Percentiles rank a stretch among this genome's conserved stretches.
Conservation (phyloP, 2,329 filamentous ascomycete genomes). For the Penicillium sp. region DNA sequence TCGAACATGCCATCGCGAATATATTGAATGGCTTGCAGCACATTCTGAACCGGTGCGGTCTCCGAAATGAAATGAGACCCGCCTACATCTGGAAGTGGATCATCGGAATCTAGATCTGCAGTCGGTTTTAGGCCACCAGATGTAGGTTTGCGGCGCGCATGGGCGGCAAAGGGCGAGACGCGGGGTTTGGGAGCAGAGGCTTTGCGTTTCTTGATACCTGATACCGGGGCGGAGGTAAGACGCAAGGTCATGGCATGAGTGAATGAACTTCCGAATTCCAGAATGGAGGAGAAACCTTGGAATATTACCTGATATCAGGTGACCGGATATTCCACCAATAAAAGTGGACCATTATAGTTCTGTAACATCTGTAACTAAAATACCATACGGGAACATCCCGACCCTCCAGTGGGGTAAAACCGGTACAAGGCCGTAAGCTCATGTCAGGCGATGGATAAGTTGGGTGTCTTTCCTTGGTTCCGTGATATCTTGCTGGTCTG, state of each 20-base stretch:
- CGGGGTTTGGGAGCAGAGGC: conserved; percentile 25
- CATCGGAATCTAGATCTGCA: conserved; percentile 23
- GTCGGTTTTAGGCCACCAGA: conserved; percentile 25
- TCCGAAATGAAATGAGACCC: conserved; percentile 48
- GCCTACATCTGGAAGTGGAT: conserved; percentile 52
- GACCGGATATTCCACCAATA: conserved; percentile 14
- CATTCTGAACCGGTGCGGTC: conserved; percentile 46
- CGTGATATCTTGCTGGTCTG: background rate
- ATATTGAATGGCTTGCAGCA: conserved; percentile 53
- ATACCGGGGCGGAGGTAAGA: conserved; percentile 47
- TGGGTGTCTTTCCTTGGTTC: background rate
- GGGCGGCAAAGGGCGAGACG: conserved; percentile 41
- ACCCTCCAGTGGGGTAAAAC: background rate
- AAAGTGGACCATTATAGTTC: conserved; percentile 1
- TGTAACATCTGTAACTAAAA: conserved; percentile 12
- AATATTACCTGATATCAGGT: conserved; percentile 18
- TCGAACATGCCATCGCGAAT: conserved; percentile 55
- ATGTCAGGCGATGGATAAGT: background rate
- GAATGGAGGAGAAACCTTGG: background rate
- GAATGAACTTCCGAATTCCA: background rate
- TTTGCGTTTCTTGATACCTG: conserved; percentile 44
- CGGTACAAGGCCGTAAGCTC: background rate
- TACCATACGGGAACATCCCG: conserved; percentile 6
- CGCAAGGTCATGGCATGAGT: conserved; percentile 44
- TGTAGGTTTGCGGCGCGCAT: conserved; percentile 41